Conservation (phyloP, 768 basidiomycete species). For the Daedaleopsis sinensis region DNA sequence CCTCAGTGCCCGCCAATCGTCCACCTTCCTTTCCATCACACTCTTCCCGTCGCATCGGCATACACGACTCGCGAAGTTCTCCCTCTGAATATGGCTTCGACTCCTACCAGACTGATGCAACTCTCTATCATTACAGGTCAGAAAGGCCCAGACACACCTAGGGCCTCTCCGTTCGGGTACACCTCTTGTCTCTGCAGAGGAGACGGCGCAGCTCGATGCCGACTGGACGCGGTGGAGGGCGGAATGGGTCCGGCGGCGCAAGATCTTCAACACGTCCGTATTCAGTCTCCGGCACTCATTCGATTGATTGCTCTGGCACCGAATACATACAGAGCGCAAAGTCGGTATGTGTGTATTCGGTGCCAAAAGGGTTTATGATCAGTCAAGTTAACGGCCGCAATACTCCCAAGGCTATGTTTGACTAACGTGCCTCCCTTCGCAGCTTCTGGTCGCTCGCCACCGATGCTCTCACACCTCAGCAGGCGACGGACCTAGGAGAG, state of each 20-base stretch:
- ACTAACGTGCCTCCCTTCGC: neutral
- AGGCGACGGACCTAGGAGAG: slow-evolving; percentile 67
- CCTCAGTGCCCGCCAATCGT: neutral
- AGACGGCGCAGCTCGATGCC: slow-evolving; percentile 64
- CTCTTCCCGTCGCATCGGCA: neutral
- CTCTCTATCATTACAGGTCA: slow-evolving; percentile 53
- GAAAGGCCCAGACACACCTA: slow-evolving; percentile 51
- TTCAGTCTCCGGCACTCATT: no score
- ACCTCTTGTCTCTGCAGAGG: slow-evolving; percentile 69
- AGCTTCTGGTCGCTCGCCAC: slow-evolving; percentile 80
- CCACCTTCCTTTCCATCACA: neutral
- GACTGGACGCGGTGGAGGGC: slow-evolving; percentile 82
- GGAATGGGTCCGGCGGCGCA: slow-evolving; percentile 79
- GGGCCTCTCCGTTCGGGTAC: slow-evolving; percentile 69
- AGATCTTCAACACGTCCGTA: slow-evolving; percentile 74
- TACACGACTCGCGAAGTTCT: neutral
- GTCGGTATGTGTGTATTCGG: no score
- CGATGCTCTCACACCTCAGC: slow-evolving; percentile 68
- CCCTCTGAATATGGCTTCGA: neutral
- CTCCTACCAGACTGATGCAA: slow-evolving; percentile 4
- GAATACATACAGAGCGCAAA: no score
- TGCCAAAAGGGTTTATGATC: no score
- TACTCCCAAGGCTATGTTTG: neutral
- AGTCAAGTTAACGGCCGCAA: no score
- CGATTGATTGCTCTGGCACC: no score